Percentiles rank a stretch among this genome's conserved stretches.
These are phyloP conservation scores for Coprinopsis marcescibilis DNA, from an alignment of 768 basidiomycete genomes.

Conservation along the genomic window DNA sequence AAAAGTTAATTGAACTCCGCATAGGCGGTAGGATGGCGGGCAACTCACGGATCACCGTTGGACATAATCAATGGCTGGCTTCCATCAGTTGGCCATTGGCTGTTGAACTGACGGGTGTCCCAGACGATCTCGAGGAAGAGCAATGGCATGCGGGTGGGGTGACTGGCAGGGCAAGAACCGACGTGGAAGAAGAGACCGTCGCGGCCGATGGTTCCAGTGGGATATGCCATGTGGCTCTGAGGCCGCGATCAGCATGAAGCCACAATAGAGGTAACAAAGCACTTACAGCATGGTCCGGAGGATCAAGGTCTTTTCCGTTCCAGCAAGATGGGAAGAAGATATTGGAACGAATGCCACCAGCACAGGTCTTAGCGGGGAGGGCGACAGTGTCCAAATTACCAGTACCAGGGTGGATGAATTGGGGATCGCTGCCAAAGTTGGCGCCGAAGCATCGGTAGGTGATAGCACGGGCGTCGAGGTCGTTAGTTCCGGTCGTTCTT, in stretches of 20 bases:
- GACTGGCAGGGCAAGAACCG: slow-evolving; percentile 3
- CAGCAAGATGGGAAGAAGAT: slow-evolving; percentile 12
- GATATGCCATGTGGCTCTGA: slow-evolving; percentile 6
- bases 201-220: slow-evolving; percentile 6
- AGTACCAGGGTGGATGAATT: slow-evolving; percentile 6
- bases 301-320: slow-evolving; percentile 10
- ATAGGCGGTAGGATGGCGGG: no score
- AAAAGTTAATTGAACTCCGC: no score
- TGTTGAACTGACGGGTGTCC: slow-evolving; percentile 8
- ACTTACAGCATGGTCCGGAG: slow-evolving; percentile 6
- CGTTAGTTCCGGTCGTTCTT: background rate
- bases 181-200: slow-evolving; percentile 8
- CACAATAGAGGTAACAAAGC: background rate
- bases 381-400: slow-evolving; percentile 6
- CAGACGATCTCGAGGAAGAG: slow-evolving; percentile 10
- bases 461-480: slow-evolving; percentile 5
- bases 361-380: slow-evolving; percentile 1
- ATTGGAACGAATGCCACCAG: slow-evolving; percentile 9
- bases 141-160: slow-evolving; percentile 7
- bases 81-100: slow-evolving; percentile 1
- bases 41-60: slow-evolving; percentile 4
- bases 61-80: slow-evolving; percentile 7
- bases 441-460: slow-evolving; percentile 8
- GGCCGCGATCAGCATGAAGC: background rate
- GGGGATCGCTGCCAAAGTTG: slow-evolving; percentile 4